phyloP scores from a whole-genome alignment of 352 stramenopile species.

The Phytophthora chlamydospora region DNA sequence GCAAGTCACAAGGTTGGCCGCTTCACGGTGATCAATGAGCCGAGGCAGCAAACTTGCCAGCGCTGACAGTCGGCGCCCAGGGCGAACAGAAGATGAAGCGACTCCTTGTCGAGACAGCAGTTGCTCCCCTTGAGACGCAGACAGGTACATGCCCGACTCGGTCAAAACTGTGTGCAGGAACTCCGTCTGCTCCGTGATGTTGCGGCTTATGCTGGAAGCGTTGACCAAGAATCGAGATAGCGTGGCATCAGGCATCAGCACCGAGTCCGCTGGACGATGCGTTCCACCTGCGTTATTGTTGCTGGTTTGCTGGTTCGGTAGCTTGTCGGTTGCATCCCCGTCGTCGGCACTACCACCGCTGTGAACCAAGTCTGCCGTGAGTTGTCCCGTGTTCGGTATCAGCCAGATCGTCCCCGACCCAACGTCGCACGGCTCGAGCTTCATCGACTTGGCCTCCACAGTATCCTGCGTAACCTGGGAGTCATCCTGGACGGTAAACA shows the following conservation, averaged over 20 bases:
- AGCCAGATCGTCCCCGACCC: slow-evolving; percentile 46
- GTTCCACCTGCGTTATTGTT: slow-evolving; percentile 7
- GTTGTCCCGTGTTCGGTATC: slow-evolving; percentile 39
- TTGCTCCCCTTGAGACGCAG: slow-evolving; percentile 64
- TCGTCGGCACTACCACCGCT: slow-evolving; percentile 3
- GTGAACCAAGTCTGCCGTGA: slow-evolving; percentile 47
- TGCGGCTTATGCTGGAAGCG: slow-evolving; percentile 48
- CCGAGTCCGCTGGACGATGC: slow-evolving; percentile 3
- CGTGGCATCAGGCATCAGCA: slow-evolving; percentile 41
- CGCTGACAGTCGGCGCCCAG: slow-evolving; percentile 36
- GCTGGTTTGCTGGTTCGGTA: background rate
- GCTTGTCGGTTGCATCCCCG: background rate
- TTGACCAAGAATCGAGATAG: slow-evolving; percentile 53
- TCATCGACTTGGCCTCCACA: slow-evolving; percentile 5
- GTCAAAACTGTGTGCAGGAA: slow-evolving; percentile 62
- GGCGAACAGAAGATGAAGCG: slow-evolving; percentile 18
- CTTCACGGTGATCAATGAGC: slow-evolving; percentile 70
- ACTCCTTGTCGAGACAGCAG: slow-evolving; percentile 60
- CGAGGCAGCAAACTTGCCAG: slow-evolving; percentile 58
- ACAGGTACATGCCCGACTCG: slow-evolving; percentile 73
- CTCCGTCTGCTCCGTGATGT: slow-evolving; percentile 56
- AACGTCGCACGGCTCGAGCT: slow-evolving; percentile 21
- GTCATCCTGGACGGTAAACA: slow-evolving; percentile 34
- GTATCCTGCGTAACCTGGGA: background rate
- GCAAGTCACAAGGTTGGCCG: slow-evolving; percentile 42